Base-by-base conservation (phyloP, 495 filamentous ascomycete genomes). In the Arthonia radiata region DNA sequence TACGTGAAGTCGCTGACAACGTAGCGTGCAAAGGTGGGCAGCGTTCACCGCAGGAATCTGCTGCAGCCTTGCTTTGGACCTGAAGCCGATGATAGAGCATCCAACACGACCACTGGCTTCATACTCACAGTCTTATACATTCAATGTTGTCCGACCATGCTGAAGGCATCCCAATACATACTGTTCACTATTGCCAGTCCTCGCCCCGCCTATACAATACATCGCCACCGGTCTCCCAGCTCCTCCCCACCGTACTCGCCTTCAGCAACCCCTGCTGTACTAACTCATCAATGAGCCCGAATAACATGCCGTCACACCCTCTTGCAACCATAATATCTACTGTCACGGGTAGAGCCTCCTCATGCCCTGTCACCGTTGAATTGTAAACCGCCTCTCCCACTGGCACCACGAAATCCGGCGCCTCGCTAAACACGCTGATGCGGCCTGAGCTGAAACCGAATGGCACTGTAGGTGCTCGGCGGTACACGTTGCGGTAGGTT, bases 231-330 rank as follows among this genome's bases (percentile, higher is more conserved):
- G n/a, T n/a, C n/a, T n/a, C n/a, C n/a, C n/a, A n/a, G n/a, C n/a
- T 55, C 17, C 40, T 33, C 6, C 62, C 64, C 0, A 53, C 44
- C 26, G 40, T 34, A 4, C 54, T 57, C 8, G 44, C 28, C 26
- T 46, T 46, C 15, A 72, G 9, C 25, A 71, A 55, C 0, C 62
- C 64, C 0, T 42, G 49, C 17, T 38, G 35, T 1, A 52, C 41
- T 14, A 74, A 30, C 17, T 59, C 60, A 31, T 52, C 39, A n/a
- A 64, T 53, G 22, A 72, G 37, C 17, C 44, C 51, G 9, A 56
- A 61, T 24, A 72, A 39, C 44, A 72, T 48, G 0, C 56, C 50
- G 44, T 75, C 69, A 32, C 69, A 73, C 0, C 66, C 67, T 25
- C 57, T 56, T 2, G 64, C 59, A 2, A 58, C 65, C 40, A 67